Evolutionary conservation across 495 filamentous ascomycete species (phyloP).

Genomic region (Astrocystis sublimbata): DNA sequence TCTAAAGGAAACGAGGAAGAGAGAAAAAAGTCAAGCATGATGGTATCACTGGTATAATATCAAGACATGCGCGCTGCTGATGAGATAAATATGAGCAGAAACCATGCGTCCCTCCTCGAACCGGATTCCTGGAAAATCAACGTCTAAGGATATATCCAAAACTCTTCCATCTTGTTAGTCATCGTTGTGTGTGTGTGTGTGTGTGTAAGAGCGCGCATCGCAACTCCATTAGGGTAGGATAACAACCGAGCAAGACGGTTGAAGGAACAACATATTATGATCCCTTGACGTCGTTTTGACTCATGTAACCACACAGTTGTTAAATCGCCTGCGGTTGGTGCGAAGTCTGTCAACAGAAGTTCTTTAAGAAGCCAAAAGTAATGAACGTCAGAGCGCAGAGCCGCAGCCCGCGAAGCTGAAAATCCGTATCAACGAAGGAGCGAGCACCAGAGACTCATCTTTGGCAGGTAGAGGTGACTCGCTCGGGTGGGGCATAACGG

Average conservation of each 20-base stretch:
- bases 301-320: conserved; percentile 31
- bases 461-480: too few relatives aligned
- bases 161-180: not conserved
- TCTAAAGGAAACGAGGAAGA: not conserved
- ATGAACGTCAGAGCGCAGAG: conserved; percentile 1
- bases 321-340: conserved; percentile 27
- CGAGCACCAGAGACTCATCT: too few relatives aligned
- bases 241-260: not conserved
- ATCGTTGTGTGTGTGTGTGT: not conserved
- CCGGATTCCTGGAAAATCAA: not conserved
- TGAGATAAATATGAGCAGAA: conserved; percentile 7
- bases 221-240: not conserved
- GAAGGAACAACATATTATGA: not conserved
- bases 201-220: too few relatives aligned
- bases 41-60: conserved; percentile 33
- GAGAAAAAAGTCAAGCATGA: conserved; percentile 5
- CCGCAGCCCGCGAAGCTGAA: too few relatives aligned
- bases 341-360: conserved; percentile 20
- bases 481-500: too few relatives aligned
- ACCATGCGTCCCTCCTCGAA: not conserved
- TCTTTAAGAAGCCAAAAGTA: conserved; percentile 12
- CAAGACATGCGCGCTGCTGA: conserved; percentile 11
- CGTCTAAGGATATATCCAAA: not conserved
- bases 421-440: not conserved
- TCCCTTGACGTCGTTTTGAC: not conserved